Conservation (phyloP, 1,284 basidiomycete species). For the Trichosporon sp. region DNA sequence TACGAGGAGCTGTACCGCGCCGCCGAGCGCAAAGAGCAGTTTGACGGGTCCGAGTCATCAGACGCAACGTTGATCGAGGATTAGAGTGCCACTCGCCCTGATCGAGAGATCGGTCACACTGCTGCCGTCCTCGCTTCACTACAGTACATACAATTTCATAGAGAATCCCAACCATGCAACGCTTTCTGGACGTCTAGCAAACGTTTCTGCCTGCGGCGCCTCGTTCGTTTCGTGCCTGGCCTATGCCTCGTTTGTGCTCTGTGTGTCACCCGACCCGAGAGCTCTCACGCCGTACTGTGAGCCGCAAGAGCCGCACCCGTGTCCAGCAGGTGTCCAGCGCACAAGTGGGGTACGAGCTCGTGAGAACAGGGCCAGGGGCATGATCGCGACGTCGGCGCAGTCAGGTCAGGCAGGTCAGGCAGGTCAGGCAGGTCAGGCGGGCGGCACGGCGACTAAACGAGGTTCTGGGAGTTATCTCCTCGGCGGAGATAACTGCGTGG, state of each 20-base stretch:
- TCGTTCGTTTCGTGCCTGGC: not conserved
- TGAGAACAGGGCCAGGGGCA: not conserved
- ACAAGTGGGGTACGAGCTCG: not conserved
- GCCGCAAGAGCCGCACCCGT: not conserved
- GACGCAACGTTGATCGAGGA: not conserved
- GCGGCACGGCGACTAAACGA: not conserved
- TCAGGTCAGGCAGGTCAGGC: too few species aligned
- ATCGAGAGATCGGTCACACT: not conserved
- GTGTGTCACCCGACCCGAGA: not conserved
- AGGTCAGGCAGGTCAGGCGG: too few species aligned
- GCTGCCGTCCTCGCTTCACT: not conserved
- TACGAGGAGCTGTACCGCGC: constrained; percentile 56
- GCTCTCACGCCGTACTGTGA: not conserved
- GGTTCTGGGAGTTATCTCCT: not conserved
- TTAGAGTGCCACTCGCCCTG: not conserved
- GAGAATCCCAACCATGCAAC: not conserved
- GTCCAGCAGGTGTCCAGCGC: not conserved
- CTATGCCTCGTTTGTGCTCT: not conserved
- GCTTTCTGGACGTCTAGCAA: not conserved
- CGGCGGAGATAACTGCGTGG: not conserved
- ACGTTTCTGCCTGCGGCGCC: too few species aligned
- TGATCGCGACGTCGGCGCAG: not conserved
- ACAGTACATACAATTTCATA: not conserved
- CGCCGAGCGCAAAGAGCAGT: constrained; percentile 43
- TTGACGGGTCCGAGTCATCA: not conserved